Evolutionary conservation across 2,329 filamentous ascomycete genomes (phyloP), one percentile per base, ranked within the genome.

Genomic region (Clonostachys rhizophaga): DNA sequence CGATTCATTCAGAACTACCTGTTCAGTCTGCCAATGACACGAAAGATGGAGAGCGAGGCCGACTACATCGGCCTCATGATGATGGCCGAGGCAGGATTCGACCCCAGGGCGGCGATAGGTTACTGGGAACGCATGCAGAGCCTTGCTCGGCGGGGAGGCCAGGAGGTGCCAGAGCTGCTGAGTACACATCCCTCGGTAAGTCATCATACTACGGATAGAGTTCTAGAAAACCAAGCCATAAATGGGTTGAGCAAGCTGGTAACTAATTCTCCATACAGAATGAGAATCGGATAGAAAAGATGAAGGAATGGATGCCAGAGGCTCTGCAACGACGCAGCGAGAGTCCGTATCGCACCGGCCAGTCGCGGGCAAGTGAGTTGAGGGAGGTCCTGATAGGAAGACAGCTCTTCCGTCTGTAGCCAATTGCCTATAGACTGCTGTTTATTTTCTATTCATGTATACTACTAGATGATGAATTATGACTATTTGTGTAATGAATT

Each of bases 1-100:
- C 62, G 58, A 49, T 49, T 68, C 58, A 46, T 84, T 18, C 66
- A 87, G 30, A 76, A 87, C 44, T 61, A 87, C 14, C 75, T 84
- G n/a, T 81, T 89, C 59, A 74, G 73, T 43, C 70, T 79, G 50
- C 88, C 87, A 2, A 87, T 87, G 62, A 81, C 79, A 42, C 72
- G 88, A 43, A 78, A 76, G 58, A 87, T 91, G 67, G 88, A 87
- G 71, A 81, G 75, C 43, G 87, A 92, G 68, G 88, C 88, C 0
- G 88, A 92, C 58, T 89, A 87, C 56, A 89, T 91, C 43, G 88
- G 88, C 1, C 65, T 91, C 34, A 81, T 91, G 76, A 87, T 91
- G 76, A 91, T 91, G 86, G 81, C 87, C 0, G 81, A 89, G 66
- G 85, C 84, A 24, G 91, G 88, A 67, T 91, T 87, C 60, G 75